Percentiles rank a stretch among this genome's conserved stretches.
Evolutionary conservation across 257 asterid species (phyloP).

Genomic region (Ballota nigra): DNA sequence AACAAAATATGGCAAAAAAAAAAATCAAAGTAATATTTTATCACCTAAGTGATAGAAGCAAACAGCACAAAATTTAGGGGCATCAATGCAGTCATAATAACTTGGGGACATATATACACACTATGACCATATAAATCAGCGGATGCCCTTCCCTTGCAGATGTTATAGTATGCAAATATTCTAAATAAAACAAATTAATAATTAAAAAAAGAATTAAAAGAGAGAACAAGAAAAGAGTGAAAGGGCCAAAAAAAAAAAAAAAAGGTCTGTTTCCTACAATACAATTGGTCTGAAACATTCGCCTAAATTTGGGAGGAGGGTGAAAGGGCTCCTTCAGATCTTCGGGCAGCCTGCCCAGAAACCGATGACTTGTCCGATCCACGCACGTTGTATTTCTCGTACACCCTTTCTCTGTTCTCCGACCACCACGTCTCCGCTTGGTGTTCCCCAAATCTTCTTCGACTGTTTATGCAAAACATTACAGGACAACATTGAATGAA

Average conservation of each 20-base stretch:
- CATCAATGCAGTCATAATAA: conserved; percentile 12
- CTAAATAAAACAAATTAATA: conserved; percentile 11
- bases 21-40: too few species aligned
- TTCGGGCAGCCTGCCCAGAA: conserved; percentile 61
- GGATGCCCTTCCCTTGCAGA: conserved; percentile 19
- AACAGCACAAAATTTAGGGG: background rate
- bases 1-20: too few species aligned
- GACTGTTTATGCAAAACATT: conserved; percentile 43
- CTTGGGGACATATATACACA: conserved; percentile 21
- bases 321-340: conserved; percentile 71
- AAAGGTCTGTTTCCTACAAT: conserved; percentile 28
- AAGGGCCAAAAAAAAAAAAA: conserved; percentile 21
- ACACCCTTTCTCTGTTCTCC: conserved; percentile 91
- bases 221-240: background rate
- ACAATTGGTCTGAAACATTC: conserved; percentile 28
- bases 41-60: background rate
- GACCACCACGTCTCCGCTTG: conserved; percentile 99
- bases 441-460: conserved; percentile 96
- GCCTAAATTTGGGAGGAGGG: conserved; percentile 74
- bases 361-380: conserved; percentile 85
- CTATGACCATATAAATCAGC: conserved; percentile 14
- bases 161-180: conserved; percentile 1
- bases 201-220: conserved; percentile 1
- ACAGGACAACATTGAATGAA: background rate
- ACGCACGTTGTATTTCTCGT: conserved; percentile 79